A percentile compares a stretch with the other conserved stretches of the same genome.
These are phyloP conservation scores for Moesziomyces aphidis DNA, from an alignment of 1,284 basidiomycete species.

Conservation along the genomic window DNA sequence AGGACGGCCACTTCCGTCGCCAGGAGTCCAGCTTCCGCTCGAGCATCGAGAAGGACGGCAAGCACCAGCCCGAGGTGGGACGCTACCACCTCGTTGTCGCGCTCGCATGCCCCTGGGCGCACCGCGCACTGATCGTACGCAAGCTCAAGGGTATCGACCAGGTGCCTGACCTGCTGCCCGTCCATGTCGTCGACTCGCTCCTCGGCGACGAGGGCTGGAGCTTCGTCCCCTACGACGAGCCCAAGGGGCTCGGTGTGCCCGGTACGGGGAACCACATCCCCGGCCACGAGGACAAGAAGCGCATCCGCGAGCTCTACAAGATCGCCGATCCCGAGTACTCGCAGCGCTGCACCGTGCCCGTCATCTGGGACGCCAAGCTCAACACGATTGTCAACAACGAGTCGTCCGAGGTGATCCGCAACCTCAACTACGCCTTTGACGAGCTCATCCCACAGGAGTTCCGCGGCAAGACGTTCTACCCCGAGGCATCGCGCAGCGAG, in stretches of 20 bases:
- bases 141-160: slow-evolving; percentile 91
- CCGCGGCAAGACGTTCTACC: slow-evolving; percentile 73
- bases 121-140: slow-evolving; percentile 86
- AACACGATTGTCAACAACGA: slow-evolving; percentile 87
- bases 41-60: slow-evolving; percentile 77
- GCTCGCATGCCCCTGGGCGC: slow-evolving; percentile 81
- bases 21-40: slow-evolving; percentile 78
- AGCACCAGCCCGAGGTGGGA: slow-evolving; percentile 86
- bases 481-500: slow-evolving; percentile 75
- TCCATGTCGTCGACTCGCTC: slow-evolving; percentile 78
- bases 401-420: slow-evolving; percentile 77
- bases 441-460: slow-evolving; percentile 58
- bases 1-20: slow-evolving; percentile 87
- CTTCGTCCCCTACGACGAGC: slow-evolving; percentile 73
- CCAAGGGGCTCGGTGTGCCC: slow-evolving; percentile 39
- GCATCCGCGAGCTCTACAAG: slow-evolving; percentile 88
- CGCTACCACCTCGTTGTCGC: slow-evolving; percentile 67
- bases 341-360: slow-evolving; percentile 72
- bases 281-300: slow-evolving; percentile 70
- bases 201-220: slow-evolving; percentile 89
- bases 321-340: slow-evolving; percentile 74
- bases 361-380: slow-evolving; percentile 92
- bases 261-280: slow-evolving; percentile 60
- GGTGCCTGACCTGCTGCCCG: slow-evolving; percentile 75
- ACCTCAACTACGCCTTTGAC: slow-evolving; percentile 76